phyloP scores from a whole-genome alignment of 2,329 filamentous ascomycete species.

The Cladosporium halotolerans region DNA sequence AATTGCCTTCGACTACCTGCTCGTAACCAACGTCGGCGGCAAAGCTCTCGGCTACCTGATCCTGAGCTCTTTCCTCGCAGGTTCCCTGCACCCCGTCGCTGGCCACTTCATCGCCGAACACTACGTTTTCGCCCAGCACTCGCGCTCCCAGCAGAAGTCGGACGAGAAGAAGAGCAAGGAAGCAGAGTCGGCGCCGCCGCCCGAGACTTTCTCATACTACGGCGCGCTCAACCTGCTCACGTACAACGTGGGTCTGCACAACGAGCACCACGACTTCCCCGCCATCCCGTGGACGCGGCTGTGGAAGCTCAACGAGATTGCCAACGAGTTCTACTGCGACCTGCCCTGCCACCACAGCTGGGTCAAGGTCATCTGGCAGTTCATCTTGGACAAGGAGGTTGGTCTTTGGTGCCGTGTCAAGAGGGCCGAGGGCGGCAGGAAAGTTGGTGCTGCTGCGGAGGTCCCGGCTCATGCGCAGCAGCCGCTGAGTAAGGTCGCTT shows the following conservation, averaged over 20 bases:
- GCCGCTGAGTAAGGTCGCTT: neutral
- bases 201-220: constrained; percentile 97
- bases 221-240: constrained; percentile 85
- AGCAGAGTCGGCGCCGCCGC: constrained; percentile 48
- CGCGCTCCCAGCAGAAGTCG: constrained; percentile 34
- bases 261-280: constrained; percentile 98
- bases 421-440: constrained; percentile 68
- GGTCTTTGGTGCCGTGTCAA: constrained; percentile 91
- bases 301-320: constrained; percentile 68
- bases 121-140: constrained; percentile 50
- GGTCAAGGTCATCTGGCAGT: constrained; percentile 90
- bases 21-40: constrained; percentile 56
- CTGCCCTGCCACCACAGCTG: constrained; percentile 85
- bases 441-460: constrained; percentile 41
- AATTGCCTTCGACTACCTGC: constrained; percentile 65
- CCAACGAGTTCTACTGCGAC: constrained; percentile 84
- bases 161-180: constrained; percentile 38
- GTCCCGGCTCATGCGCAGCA: constrained; percentile 7
- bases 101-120: constrained; percentile 99
- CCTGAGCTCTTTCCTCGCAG: constrained; percentile 85
- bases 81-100: constrained; percentile 86
- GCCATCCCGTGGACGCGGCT: constrained; percentile 91
- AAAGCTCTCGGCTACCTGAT: constrained; percentile 75
- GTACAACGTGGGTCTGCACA: constrained; percentile 96
- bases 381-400: constrained; percentile 83